A percentile compares a stretch with the other conserved stretches of the same genome.
Evolutionary conservation across 2,329 filamentous ascomycete species (phyloP).

Genomic region (Monosporascus sp.): DNA sequence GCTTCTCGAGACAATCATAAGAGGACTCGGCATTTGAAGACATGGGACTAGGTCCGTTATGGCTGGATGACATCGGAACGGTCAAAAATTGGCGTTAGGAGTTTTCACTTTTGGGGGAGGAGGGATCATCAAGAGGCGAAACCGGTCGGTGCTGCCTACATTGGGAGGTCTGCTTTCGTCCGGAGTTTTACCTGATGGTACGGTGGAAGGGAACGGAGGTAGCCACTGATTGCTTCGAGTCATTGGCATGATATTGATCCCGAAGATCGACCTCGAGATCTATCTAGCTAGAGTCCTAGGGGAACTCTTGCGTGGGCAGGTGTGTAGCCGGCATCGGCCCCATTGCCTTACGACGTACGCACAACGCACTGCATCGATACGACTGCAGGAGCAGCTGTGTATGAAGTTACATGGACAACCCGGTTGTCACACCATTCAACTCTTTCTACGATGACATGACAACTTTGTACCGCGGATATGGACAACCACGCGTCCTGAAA

Average conservation of each 20-base stretch:
- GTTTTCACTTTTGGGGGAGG: constrained; percentile 11
- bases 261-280: not conserved
- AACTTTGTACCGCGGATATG: not conserved
- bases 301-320: not conserved
- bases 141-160: not conserved
- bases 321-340: constrained; percentile 2
- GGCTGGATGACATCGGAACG: constrained; percentile 21
- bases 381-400: constrained; percentile 24
- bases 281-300: not conserved
- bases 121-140: constrained; percentile 10
- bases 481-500: not conserved
- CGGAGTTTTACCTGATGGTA: not conserved
- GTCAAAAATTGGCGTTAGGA: constrained; percentile 23
- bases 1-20: constrained; percentile 18
- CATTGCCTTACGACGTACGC: constrained; percentile 9
- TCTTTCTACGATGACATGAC: not conserved
- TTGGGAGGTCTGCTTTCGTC: not conserved
- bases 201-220: not conserved
- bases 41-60: constrained; percentile 20
- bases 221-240: not conserved
- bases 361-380: constrained; percentile 27
- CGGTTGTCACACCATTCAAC: not conserved
- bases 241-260: not conserved
- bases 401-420: constrained; percentile 4
- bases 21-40: constrained; percentile 23